phyloP scores from a whole-genome alignment of 73 alveolate species.

The Paramecium tetraurelia region DNA sequence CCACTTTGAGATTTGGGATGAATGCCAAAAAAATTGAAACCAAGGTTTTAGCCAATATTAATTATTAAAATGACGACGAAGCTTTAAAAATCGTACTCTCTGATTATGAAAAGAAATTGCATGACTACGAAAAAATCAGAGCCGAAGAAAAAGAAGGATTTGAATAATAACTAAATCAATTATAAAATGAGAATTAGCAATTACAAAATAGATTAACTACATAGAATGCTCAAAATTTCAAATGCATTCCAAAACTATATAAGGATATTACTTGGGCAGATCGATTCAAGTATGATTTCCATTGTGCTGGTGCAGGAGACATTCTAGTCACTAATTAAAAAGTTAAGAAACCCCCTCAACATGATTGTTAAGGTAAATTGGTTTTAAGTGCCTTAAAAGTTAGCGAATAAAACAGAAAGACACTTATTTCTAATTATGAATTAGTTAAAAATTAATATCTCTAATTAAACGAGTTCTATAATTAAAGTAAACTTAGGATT shows the following conservation, averaged over 20 bases:
- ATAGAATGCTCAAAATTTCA: not conserved
- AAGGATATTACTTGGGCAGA: constrained; percentile 14
- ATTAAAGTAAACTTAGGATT: not conserved
- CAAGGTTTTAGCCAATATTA: not conserved
- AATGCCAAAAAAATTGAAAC: constrained; percentile 61
- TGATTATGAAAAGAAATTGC: constrained; percentile 35
- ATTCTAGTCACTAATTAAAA: not conserved
- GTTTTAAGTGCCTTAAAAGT: not conserved
- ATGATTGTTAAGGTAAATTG: constrained; percentile 41
- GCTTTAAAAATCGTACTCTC: constrained; percentile 4
- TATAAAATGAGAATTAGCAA: not conserved
- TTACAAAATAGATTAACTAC: not conserved
- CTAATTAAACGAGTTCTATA: not conserved
- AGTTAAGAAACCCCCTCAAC: not conserved
- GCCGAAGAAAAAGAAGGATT: not conserved
- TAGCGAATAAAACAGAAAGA: not conserved
- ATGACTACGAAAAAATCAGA: constrained; percentile 7
- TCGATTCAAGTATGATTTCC: constrained; percentile 1
- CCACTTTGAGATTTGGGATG: constrained; percentile 64
- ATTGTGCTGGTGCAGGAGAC: constrained; percentile 24
- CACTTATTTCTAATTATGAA: not conserved
- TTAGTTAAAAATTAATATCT: not conserved
- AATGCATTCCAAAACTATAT: not conserved
- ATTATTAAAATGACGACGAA: constrained; percentile 20
- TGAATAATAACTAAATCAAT: not conserved